Base-by-base conservation (phyloP, 768 basidiomycete species). In the Leccinum aurantiacum region DNA sequence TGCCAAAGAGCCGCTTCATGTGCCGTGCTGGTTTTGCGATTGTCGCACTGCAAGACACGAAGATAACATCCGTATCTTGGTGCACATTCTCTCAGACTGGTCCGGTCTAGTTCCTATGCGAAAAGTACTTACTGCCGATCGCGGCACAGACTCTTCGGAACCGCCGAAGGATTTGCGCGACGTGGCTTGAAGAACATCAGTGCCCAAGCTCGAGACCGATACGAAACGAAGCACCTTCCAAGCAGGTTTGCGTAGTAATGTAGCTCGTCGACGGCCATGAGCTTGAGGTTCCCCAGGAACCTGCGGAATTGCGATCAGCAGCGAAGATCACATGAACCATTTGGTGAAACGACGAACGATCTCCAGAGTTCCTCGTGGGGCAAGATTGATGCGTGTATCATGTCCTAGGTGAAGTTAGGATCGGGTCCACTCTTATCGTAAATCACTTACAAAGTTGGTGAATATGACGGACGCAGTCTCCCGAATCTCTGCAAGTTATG, bases 11-110 rank as follows among this genome's bases (percentile, higher is more conserved):
- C 37, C 79, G 82, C 60, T 77, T 78, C 91, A 95, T 94, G 65
- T 94, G 90, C 56, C 80, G 74, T 37, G 75, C 73, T 6, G 93
- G 91, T 61, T 91, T 89, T 6, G 86, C 78, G 49, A 96, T 88
- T 0, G 93, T 96, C 38, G 93, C 93, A 61, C 90, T 93, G 69
- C 93, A 95, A 13, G 92, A 93, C 6, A 95, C 83, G 67, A 91
- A 93, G 17, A 77, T 81, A 3, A 81, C 68, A 0, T 74, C 76
- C 52, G 74, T 72, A 67, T 92, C 91, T 74, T 70, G 31, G n/a
- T 29, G 13, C 35, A 10, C 13, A 41, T 49, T 44, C 49, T 22
- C 46, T 60, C 17, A 59, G 38, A 67, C 15, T 11, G 35, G 44
- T 68, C 13, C 17, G 33, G 7, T 14, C n/a, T 1, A 33, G 24